Evolutionary conservation across 208 protist species (phyloP), one percentile per base, ranked within the genome.

Genomic region (Trypanosoma lewisi): DNA sequence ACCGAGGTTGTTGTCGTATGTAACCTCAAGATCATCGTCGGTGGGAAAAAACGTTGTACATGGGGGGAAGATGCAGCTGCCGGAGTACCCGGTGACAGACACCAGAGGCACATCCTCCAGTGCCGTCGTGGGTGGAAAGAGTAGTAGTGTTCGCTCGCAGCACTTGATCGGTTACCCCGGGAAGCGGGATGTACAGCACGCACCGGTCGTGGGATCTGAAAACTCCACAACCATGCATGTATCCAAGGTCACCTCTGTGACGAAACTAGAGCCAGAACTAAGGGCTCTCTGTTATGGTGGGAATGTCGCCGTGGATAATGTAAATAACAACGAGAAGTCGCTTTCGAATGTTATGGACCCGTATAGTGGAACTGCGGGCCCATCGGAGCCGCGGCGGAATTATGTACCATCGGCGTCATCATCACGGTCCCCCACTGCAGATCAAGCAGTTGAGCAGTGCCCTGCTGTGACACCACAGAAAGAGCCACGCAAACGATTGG

Each of bases 201-300:
- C 11, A 8, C 8, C 34, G 25, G 9, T 33, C 23, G 12, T 9
- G 28, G 1, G 4, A 1, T 6, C 3, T 25, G 49, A 52, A 1
- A 45, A 49, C n/a, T 47, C 42, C 9, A 36, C 51, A 16, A 31
- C 61, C 2, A 25, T 74, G 27, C 68, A 74, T 47, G 53, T 63
- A 0, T 67, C 68, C 5, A 74, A 67, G 44, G 36, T 74, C 14
- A 74, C 68, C 16, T 60, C 57, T 12, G 68, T 74, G 34, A 39
- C 48, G 28, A 33, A 56, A n/a, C 17, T 74, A 14, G 53, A 59
- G 25, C 54, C 60, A 19, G 57, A 70, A 21, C 2, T 23, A 6
- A 16, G 7, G 8, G 51, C 1, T 2, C 2, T 11, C 2, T 44
- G 67, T 41, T 7, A 47, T 25, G 11, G 50, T 28, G 68, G 25